A percentile compares a stretch with the other conserved stretches of the same genome.
Conservation (phyloP, 768 basidiomycete species). For the Symmetrospora coprosmae region DNA sequence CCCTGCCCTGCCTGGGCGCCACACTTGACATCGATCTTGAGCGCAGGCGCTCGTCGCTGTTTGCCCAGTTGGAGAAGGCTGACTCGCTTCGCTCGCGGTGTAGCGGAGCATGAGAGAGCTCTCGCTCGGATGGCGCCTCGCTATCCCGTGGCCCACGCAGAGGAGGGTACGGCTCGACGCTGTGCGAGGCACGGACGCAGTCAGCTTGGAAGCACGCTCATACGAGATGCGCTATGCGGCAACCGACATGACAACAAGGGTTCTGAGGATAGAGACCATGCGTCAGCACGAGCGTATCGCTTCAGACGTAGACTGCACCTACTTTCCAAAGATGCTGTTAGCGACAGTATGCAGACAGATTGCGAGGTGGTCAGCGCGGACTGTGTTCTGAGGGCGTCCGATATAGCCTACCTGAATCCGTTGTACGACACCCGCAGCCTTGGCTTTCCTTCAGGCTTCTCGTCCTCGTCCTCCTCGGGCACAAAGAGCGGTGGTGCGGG, state of each 20-base stretch:
- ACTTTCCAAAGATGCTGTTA: conserved; percentile 24
- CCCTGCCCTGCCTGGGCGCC: not conserved
- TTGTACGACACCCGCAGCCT: conserved; percentile 18
- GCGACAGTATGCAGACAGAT: too few relatives aligned
- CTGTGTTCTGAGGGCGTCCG: too few relatives aligned
- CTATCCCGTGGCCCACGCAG: not conserved
- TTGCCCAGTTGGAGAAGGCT: not conserved
- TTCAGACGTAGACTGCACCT: too few relatives aligned
- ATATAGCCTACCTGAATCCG: too few relatives aligned
- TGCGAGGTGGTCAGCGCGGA: too few relatives aligned
- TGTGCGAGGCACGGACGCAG: not conserved
- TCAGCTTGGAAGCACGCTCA: too few relatives aligned
- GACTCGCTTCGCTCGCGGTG: not conserved
- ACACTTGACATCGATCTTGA: too few relatives aligned
- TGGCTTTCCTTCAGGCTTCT: conserved; percentile 23
- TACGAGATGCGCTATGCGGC: too few relatives aligned
- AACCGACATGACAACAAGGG: conserved; percentile 20
- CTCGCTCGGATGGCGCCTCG: not conserved
- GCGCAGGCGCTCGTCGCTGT: not conserved
- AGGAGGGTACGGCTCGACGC: conserved; percentile 24
- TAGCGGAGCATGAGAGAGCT: not conserved
- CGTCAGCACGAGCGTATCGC: too few relatives aligned
- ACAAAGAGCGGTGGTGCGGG: not conserved
- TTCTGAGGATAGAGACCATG: too few relatives aligned
- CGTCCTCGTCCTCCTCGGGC: conserved; percentile 14